Base-by-base conservation (phyloP, 495 filamentous ascomycete species). In the Hyaloscypha bicolor region DNA sequence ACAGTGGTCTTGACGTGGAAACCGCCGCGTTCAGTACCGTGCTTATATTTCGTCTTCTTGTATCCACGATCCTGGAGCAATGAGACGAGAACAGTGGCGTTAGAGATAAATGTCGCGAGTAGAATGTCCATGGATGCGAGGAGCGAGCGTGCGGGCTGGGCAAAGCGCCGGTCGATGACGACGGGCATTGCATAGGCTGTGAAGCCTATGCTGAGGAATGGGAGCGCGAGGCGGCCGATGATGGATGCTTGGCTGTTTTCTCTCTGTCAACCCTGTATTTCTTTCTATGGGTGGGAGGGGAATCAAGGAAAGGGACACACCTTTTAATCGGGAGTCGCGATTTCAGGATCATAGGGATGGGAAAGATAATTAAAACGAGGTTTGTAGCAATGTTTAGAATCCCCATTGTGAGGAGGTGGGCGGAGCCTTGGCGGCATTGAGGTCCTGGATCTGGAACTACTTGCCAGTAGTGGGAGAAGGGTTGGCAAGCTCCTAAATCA, bases 391-490 rank as follows among this genome's bases (percentile, higher is more conserved):
- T 87, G 73, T 97, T 93, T 74, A 91, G 89, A 30, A 86, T 82
- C 2, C 90, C 94, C 89, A 94, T 94, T 14, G 91, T 93, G 69
- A 97, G 78, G 22, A 97, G 85, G 69, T 97, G 91, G 35, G 86
- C 90, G 73, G 89, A 94, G 25, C 91, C 93, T 72, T 89, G 85
- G 31, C 95, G 88, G 78, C 95, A 99, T 68, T 84, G 82, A 11
- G 92, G 87, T n/a, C 92, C 93, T 25, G 95, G 94, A 73, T 97
- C 93, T 12, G 95, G 95, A 25, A 87, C 76, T 9, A 97, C 92
- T 77, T 97, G 93, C 93, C 93, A 97, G 79, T 96, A 94, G 75
- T 93, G 87, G 59, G 76, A 57, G 70, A 96, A 93, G 21, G 95
- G 94, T 35, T 87, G 88, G 76, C 95, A 99, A 78, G 97, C 93